Conservation (phyloP, 345 rosid species). For the Bruguiera parviflora region DNA sequence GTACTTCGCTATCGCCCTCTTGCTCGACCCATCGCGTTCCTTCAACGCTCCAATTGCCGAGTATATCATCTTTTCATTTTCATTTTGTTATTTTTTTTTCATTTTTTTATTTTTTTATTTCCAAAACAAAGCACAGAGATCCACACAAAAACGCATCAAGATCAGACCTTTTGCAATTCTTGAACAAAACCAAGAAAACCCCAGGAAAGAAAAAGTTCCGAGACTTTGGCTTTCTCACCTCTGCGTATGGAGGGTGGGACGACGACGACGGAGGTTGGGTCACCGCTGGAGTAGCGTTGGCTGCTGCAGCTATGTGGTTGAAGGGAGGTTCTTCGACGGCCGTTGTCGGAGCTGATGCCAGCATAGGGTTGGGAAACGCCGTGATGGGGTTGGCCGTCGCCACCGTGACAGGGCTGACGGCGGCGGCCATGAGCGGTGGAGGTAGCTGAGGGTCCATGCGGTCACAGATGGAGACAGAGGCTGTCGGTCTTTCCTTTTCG, state of each 20-base stretch:
- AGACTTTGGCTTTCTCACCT: slow-evolving; percentile 6
- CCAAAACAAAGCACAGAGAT: not conserved
- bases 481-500: not conserved
- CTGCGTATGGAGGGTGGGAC: slow-evolving; percentile 24
- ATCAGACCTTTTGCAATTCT: not conserved
- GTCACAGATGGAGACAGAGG: not conserved
- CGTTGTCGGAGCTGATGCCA: not conserved
- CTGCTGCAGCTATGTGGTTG: slow-evolving; percentile 13
- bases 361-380: not conserved
- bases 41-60: slow-evolving; percentile 63
- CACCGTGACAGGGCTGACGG: not conserved
- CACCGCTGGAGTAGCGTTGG: slow-evolving; percentile 15
- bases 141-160: not conserved
- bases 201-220: not conserved
- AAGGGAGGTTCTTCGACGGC: not conserved
- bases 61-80: slow-evolving; percentile 51
- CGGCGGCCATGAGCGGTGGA: not conserved
- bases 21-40: slow-evolving; percentile 76
- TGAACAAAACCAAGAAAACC: not conserved
- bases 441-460: slow-evolving; percentile 25
- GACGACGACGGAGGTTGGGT: not conserved
- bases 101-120: no score
- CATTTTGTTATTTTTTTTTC: no score
- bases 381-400: not conserved
- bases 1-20: slow-evolving; percentile 62